Percentiles rank a stretch among this genome's conserved stretches.
These are phyloP conservation scores for Macrophomina phaseolina DNA, from an alignment of 2,329 filamentous ascomycete genomes.

Conservation along the genomic window DNA sequence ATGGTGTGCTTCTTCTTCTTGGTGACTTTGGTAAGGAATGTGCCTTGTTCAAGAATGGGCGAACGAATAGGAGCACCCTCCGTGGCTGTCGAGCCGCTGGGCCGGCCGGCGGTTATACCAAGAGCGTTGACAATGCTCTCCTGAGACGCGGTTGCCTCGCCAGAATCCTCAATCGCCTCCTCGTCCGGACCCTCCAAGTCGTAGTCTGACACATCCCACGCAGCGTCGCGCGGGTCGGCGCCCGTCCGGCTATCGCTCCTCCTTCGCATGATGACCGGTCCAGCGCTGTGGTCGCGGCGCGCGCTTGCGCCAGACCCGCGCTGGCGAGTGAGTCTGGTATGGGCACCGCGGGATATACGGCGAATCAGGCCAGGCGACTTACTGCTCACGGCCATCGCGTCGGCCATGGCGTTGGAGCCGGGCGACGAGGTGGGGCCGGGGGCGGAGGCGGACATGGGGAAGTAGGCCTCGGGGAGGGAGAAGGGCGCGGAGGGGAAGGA, in stretches of 20 bases:
- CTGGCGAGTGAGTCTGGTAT: conserved; percentile 70
- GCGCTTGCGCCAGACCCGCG: conserved; percentile 73
- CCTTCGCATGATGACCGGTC: conserved; percentile 83
- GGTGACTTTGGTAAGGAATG: conserved; percentile 79
- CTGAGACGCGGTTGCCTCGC: conserved; percentile 36
- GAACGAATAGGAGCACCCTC: conserved; percentile 74
- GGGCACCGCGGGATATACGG: conserved; percentile 80
- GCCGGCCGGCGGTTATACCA: conserved; percentile 44
- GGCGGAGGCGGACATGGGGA: conserved; percentile 49
- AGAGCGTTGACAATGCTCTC: conserved; percentile 46
- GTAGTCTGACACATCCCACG: conserved; percentile 56
- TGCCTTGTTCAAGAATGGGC: conserved; percentile 77
- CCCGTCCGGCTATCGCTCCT: conserved; percentile 89
- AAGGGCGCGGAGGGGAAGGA: conserved; percentile 61
- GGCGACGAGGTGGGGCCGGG: conserved; percentile 58
- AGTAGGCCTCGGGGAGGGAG: conserved; percentile 74
- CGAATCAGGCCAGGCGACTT: conserved; percentile 76
- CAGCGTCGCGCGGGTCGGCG: conserved; percentile 46
- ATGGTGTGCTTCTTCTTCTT: conserved; percentile 83
- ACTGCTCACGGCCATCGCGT: conserved; percentile 61
- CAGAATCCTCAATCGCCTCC: conserved; percentile 54
- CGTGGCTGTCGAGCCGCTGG: conserved; percentile 37
- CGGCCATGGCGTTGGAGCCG: conserved; percentile 69
- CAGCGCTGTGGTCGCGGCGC: conserved; percentile 85
- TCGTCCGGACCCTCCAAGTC: conserved; percentile 60